Evolutionary conservation across 2,329 filamentous ascomycete genomes (phyloP).

Genomic region (Apiospora marii): DNA sequence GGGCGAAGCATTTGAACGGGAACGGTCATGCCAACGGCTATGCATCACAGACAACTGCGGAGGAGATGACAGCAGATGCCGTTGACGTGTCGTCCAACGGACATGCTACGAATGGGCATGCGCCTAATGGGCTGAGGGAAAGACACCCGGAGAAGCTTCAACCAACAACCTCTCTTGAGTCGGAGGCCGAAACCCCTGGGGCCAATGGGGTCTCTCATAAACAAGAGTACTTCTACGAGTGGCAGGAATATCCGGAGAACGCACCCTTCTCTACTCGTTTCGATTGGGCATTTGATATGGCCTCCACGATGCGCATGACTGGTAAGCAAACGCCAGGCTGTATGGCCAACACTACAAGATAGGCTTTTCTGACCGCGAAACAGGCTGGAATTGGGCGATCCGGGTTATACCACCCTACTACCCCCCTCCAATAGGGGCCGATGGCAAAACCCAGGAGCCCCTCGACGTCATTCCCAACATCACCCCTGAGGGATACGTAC

Average conservation of each 20-base stretch:
- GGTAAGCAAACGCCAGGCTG: constrained; percentile 50
- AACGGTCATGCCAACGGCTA: constrained; percentile 20
- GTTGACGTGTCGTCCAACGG: constrained; percentile 16
- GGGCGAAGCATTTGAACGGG: background rate
- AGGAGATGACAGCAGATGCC: background rate
- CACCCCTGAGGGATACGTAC: constrained; percentile 56
- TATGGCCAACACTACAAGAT: background rate
- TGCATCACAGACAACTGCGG: background rate
- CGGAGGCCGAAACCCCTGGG: background rate
- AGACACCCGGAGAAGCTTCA: constrained; percentile 11
- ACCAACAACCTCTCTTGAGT: background rate
- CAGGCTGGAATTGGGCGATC: constrained; percentile 67
- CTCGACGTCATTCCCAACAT: constrained; percentile 50
- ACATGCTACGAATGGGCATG: constrained; percentile 22
- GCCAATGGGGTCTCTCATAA: background rate
- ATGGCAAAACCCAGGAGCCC: constrained; percentile 46
- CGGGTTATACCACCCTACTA: constrained; percentile 52
- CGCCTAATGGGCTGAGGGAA: background rate
- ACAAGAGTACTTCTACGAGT: constrained; percentile 59
- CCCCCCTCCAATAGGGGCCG: constrained; percentile 47
- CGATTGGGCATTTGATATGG: constrained; percentile 64
- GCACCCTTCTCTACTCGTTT: constrained; percentile 58
- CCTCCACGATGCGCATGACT: constrained; percentile 60
- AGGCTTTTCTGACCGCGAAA: background rate
- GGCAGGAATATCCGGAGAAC: constrained; percentile 65